Conservation (phyloP, 768 basidiomycete species). For the Gelatoporia subvermispora region DNA sequence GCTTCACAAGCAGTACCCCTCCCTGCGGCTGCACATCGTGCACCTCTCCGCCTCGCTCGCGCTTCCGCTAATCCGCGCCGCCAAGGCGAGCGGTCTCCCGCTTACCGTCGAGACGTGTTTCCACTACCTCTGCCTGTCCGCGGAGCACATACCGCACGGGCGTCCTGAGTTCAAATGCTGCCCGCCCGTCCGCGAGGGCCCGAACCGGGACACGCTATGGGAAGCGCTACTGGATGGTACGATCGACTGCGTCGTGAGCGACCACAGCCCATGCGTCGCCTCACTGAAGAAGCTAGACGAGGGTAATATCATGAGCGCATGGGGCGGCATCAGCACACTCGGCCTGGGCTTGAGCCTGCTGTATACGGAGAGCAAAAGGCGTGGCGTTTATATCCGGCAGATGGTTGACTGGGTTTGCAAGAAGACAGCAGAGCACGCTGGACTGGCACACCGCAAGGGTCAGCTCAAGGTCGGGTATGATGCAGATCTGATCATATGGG, state of each 20-base stretch:
- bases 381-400: conserved; percentile 51
- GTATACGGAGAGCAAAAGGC: conserved; percentile 76
- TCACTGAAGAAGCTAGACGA: conserved; percentile 74
- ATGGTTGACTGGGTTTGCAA: conserved; percentile 74
- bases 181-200: conserved; percentile 78
- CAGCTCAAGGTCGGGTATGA: conserved; percentile 68
- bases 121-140: conserved; percentile 83
- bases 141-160: conserved; percentile 68
- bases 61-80: conserved; percentile 69
- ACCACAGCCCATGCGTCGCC: conserved; percentile 88
- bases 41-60: conserved; percentile 88
- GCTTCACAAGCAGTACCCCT: conserved; percentile 57
- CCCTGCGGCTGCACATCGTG: conserved; percentile 86
- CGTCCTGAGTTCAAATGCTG: conserved; percentile 93
- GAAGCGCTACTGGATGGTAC: conserved; percentile 73
- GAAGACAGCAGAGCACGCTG: conserved; percentile 76
- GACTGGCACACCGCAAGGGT: conserved; percentile 68
- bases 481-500: conserved; percentile 85
- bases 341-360: conserved; percentile 85
- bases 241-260: conserved; percentile 92
- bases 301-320: conserved; percentile 83
- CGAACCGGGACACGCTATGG: conserved; percentile 78
- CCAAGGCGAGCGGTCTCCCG: conserved; percentile 56
- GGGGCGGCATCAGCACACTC: conserved; percentile 92
- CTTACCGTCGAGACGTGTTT: conserved; percentile 97